These are phyloP conservation scores for Kwoniella pini DNA, from an alignment of 768 basidiomycete species.

Conservation along the genomic window DNA sequence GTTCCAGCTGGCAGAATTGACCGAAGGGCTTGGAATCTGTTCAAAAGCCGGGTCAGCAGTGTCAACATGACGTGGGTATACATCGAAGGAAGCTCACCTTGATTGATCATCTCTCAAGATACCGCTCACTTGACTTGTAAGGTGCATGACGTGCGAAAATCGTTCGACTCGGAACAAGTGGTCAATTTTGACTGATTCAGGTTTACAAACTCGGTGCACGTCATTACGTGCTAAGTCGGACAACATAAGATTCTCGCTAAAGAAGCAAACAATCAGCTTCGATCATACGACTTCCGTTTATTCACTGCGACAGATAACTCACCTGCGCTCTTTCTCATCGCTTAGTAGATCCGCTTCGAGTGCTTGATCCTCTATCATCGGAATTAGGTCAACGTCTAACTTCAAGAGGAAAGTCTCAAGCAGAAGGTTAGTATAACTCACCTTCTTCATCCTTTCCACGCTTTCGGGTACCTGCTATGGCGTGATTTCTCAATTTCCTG, in stretches of 20 bases:
- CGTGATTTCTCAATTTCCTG: slow-evolving; percentile 93
- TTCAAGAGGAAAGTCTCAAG: too few species aligned
- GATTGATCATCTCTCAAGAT: slow-evolving; percentile 75
- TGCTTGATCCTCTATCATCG: slow-evolving; percentile 88
- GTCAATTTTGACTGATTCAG: slow-evolving; percentile 93
- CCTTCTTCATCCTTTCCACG: slow-evolving; percentile 84
- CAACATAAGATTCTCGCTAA: slow-evolving; percentile 99
- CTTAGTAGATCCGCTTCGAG: slow-evolving; percentile 71
- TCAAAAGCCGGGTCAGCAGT: not conserved
- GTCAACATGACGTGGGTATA: not conserved
- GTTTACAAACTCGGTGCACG: slow-evolving; percentile 94
- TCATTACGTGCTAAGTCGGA: slow-evolving; percentile 98
- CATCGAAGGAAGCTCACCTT: slow-evolving; percentile 60
- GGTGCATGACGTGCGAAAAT: slow-evolving; percentile 96
- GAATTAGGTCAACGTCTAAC: too few species aligned
- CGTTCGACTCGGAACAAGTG: slow-evolving; percentile 89
- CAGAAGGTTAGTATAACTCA: too few species aligned
- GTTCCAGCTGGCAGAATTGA: slow-evolving; percentile 99
- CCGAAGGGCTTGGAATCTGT: slow-evolving; percentile 94
- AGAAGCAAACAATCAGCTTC: too few species aligned
- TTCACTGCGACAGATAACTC: too few species aligned
- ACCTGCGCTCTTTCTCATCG: slow-evolving; percentile 94
- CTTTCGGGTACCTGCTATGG: slow-evolving; percentile 92
- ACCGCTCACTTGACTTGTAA: slow-evolving; percentile 94
- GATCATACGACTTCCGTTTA: too few species aligned